Base-by-base conservation (phyloP, 2,329 filamentous ascomycete genomes). In the Monosporascus cannonballus region DNA sequence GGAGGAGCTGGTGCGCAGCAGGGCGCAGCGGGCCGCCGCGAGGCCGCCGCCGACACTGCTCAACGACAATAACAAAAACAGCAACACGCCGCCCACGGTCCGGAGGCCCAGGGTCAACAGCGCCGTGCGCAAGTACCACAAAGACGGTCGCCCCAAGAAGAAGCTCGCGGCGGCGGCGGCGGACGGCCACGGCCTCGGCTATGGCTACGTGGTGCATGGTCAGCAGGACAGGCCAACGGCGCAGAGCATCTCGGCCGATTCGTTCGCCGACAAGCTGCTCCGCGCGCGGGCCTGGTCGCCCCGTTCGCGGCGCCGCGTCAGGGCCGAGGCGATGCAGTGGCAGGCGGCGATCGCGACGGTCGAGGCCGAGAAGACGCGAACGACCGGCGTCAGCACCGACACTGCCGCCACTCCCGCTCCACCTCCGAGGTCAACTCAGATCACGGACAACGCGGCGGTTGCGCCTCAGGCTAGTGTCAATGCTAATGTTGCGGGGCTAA, bases 261-360 rank as follows among this genome's bases (percentile, higher is more conserved):
- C 57, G 1, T 66, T 65, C 41, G 58, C 56, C 15, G 61, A 61
- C 11, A 67, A 66, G 50, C 52, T 66, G 5, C 56, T 49, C 8
- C 56, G 53, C 49, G 47, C 56, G 34, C 59, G 64, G 5, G 52
- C 49, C 2, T 58, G 56, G 54, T 64, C 63, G 8, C 61, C 61
- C n/a, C 51, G 52, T 22, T 61, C 61, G 20, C 58, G 62, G 42
- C 58, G 57, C n/a, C 53, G 49, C 14, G 57, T 67, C 53, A 57
- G 58, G 27, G 63, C 64, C 17, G 58, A 67, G 44, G 53, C 53
- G 18, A 52, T 61, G 48, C 64, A 66, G 47, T 67, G 64, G 64
- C 59, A 66, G 44, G 62, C 63, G 22, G 64, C 63, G 5, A 56
- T 66, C n/a, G 59, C 58, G 51, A 67, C 64, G 1, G 52, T 62